Base-by-base conservation (phyloP, 1,139 yeast genomes). In the Protomyces lactucae-debilis region DNA sequence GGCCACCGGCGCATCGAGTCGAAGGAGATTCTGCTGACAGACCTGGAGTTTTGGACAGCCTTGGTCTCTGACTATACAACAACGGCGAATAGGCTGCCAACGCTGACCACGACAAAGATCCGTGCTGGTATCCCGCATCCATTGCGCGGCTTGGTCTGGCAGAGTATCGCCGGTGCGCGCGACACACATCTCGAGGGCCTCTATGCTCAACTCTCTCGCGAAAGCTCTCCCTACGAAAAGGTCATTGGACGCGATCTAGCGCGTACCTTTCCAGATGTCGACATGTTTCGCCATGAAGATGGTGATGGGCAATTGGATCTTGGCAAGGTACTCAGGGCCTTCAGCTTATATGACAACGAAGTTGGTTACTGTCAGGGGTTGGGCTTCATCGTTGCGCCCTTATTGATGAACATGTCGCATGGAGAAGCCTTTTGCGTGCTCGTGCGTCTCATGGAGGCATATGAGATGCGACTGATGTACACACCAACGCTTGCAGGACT, bases 281-380 rank as follows among this genome's bases (percentile, higher is more conserved):
- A 76, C 2, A 80, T 83, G 73, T 85, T 85, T 74, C 76, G 78
- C 66, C 75, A 78, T 39, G 76, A 74, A 28, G 76, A 77, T 16
- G 83, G 84, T n/a, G 73, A 68, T 23, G 81, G 80, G 45, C 80
- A 78, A 66, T 65, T 68, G 32, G 78, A 78, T 70, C 79, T 85
- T 63, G 85, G 85, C 51, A 80, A 82, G 39, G 82, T 85, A 35
- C 77, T 85, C 68, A 83, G 86, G 66, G 89, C 87, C 0, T 85
- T 83, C 71, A 84, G 87, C 60, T 83, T 85, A 69, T 85, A 84
- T 71, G 89, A 85, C 72, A 81, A 81, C 61, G 87, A 85, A 70
- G 82, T 85, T 68, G 90, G 90, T 8, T 85, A 85, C 72, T 85
- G 90, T 72, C 90, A 85, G 72, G 90, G 67, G 4, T 75, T 86